These are phyloP conservation scores for Nitzschia inconspicua DNA, from an alignment of 108 stramenopile species.

Conservation along the genomic window DNA sequence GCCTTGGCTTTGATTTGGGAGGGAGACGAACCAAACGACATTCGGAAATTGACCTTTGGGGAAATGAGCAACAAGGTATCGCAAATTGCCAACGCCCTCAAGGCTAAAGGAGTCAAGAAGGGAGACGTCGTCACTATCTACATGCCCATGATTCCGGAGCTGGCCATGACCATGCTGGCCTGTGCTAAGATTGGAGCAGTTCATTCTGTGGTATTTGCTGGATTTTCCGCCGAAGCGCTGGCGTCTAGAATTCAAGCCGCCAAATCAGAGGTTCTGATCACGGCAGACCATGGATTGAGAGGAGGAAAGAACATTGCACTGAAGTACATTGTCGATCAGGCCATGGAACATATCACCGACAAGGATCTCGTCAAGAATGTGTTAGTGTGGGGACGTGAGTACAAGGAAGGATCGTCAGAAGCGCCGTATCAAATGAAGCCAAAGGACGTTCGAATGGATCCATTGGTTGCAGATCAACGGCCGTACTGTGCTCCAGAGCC, in stretches of 20 bases:
- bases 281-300: constrained; percentile 83
- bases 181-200: constrained; percentile 97
- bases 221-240: constrained; percentile 92
- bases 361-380: constrained; percentile 74
- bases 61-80: constrained; percentile 71
- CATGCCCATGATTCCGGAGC: constrained; percentile 99
- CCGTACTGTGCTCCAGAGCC: constrained; percentile 93
- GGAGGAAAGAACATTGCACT: constrained; percentile 83
- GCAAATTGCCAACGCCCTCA: constrained; percentile 93
- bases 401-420: constrained; percentile 12
- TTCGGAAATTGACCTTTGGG: constrained; percentile 61
- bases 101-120: constrained; percentile 71
- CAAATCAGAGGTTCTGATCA: constrained; percentile 82
- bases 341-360: constrained; percentile 59
- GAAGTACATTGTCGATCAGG: constrained; percentile 89
- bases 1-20: constrained; percentile 70
- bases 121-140: constrained; percentile 97
- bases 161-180: constrained; percentile 93
- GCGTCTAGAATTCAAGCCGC: constrained; percentile 88
- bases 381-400: constrained; percentile 86
- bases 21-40: constrained; percentile 80
- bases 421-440: constrained; percentile 44
- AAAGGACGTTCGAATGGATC: constrained; percentile 87
- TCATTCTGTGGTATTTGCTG: constrained; percentile 98
- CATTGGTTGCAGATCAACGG: constrained; percentile 70